A percentile compares a stretch with the other conserved stretches of the same genome.
phyloP scores from a whole-genome alignment of 1,284 basidiomycete species.

The Apiotrichum akiyoshidainum region DNA sequence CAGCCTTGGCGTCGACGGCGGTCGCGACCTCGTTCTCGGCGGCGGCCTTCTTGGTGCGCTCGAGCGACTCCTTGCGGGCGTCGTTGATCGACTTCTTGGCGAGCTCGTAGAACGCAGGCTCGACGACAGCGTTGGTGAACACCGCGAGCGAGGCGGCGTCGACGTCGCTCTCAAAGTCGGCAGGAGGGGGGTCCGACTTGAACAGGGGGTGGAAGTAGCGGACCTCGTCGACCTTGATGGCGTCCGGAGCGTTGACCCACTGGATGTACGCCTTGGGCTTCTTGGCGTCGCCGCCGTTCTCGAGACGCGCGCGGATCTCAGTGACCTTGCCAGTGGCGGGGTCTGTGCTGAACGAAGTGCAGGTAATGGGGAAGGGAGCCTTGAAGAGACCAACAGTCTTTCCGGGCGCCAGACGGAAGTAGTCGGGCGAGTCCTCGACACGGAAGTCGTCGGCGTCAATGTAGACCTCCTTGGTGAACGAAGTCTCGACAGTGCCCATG shows the following conservation, averaged over 20 bases:
- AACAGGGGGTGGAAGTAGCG: conserved; percentile 91
- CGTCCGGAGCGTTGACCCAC: conserved; percentile 87
- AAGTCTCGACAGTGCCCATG: conserved; percentile 77
- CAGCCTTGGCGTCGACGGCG: conserved; percentile 53
- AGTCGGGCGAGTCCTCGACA: conserved; percentile 84
- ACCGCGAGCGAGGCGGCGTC: conserved; percentile 77
- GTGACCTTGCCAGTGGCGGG: conserved; percentile 65
- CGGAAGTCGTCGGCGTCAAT: conserved; percentile 96
- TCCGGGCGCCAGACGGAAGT: conserved; percentile 95
- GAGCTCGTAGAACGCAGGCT: conserved; percentile 83
- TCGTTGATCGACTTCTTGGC: conserved; percentile 66
- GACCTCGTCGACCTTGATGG: conserved; percentile 80
- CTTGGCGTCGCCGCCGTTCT: conserved; percentile 60
- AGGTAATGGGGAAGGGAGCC: conserved; percentile 92
- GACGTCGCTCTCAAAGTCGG: conserved; percentile 80
- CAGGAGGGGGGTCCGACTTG: conserved; percentile 86
- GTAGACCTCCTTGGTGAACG: conserved; percentile 85
- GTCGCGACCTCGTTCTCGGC: conserved; percentile 25
- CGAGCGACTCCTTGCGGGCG: conserved; percentile 65
- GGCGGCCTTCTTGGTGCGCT: conserved; percentile 61
- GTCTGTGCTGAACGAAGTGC: conserved; percentile 78
- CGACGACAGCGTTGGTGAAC: conserved; percentile 75
- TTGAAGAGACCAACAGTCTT: conserved; percentile 97
- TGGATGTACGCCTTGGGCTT: conserved; percentile 97
- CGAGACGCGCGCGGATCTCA: conserved; percentile 75